Evolutionary conservation across 352 stramenopile genomes (phyloP), one percentile per base, ranked within the genome.

Genomic region (Pythium utonaiense): DNA sequence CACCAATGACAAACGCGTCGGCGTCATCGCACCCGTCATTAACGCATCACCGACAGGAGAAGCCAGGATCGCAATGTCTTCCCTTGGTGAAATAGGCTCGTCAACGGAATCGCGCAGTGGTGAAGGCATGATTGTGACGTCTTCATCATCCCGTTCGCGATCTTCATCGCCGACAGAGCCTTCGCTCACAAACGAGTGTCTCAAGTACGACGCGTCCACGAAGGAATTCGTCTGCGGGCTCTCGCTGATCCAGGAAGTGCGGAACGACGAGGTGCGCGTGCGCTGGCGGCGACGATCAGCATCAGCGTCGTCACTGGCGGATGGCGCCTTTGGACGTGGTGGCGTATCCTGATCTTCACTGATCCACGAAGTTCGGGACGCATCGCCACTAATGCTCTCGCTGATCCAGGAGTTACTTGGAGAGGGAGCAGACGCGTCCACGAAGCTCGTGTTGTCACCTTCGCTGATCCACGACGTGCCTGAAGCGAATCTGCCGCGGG

Each of bases 151-250:
- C 2, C 14, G 40, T 19, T 47, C 40, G 3, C 40, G 40, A 3
- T 41, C 22, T 12, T 41, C 25, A 2, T 67, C 53, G 12, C 51
- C 53, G 17, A 30, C 47, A 4, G 60, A 66, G 16, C 54, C 31
- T 25, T 62, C 61, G 21, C 61, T 67, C 13, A 59, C 61, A 44
- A 67, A 67, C 33, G 61, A 67, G 16, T 67, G 61, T 9, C 59
- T 51, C 19, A 53, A 19, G 14, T 27, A 50, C 19, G 51, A 51
- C 9, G 42, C 41, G 22, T 55, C 28, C 30, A 60, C 52, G 28
- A 66, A 66, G 8, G 59, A 60, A 33, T 60, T 59, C 6, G 59
- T 36, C 24, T 55, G 36, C 10, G 59, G 30, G n/a, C 25, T 47
- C 30, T 68, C 61, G 33, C 61, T 68, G n/a, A 68, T 53, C 61